Base-by-base conservation (phyloP, 148 eudicot species). In the Chenopodium berlandieri region DNA sequence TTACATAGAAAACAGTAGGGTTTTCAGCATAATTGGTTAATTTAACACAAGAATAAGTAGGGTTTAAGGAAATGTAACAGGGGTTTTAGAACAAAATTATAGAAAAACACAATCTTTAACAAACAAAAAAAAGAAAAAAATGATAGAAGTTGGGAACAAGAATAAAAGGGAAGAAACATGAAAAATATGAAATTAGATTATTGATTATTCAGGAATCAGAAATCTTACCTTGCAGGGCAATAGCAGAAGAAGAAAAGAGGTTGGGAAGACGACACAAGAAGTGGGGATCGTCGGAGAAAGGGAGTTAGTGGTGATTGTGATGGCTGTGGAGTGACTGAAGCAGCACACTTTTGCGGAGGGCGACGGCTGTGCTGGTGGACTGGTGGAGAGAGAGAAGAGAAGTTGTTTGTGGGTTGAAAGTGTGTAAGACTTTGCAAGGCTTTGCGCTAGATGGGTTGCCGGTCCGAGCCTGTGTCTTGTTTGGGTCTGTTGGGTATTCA, bases 21-120 rank as follows among this genome's bases (percentile, higher is more conserved):
- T 52, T 52, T 52, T 52, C 11, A 52, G 14, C 1, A 52, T 14
- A 10, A 52, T 10, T 52, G 16, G 0, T 2, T 14, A 52, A 52
- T 7, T 52, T 14, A 17, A 50, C 22, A 56, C 22, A 56, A 5
- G 48, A n/a, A 6, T 75, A 9, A 25, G n/a, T 69, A 79, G 86
- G 80, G 86, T 80, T 84, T 79, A 79, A 34, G 82, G 40, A 67
- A 81, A 65, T 75, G 66, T 7, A 80, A 44, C 60, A 62, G 46
- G 84, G 77, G 76, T 76, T 76, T 81, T 76, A 68, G 80, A 58
- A n/a, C 48, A 67, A 44, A 68, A 60, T 10, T 50, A 27, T n/a
- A 78, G 22, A 52, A 30, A 60, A 19, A 75, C 0, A 25, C 31
- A 67, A 27, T 56, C 19, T 7, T 17, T 13, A 16, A 78, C 14